Evolutionary conservation across 257 asterid species (phyloP).

Genomic region (Apocynum venetum): DNA sequence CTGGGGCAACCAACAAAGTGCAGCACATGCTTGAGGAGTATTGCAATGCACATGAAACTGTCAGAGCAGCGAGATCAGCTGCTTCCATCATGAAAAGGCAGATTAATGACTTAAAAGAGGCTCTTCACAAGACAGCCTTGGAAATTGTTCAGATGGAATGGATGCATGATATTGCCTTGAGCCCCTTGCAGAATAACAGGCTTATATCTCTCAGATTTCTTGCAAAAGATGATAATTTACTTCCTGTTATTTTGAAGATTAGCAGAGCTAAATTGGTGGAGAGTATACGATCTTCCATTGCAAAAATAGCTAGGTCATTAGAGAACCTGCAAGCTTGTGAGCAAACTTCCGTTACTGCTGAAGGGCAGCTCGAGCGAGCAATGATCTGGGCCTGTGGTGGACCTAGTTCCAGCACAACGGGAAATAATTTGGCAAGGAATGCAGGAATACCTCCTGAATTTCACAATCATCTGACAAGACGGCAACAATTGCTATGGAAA

Average conservation of each 20-base stretch:
- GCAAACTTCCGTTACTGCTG: slow-evolving; percentile 73
- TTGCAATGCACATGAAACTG: slow-evolving; percentile 84
- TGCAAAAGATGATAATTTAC: slow-evolving; percentile 47
- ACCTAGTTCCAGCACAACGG: slow-evolving; percentile 57
- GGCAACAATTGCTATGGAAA: slow-evolving; percentile 68
- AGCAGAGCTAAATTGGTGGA: slow-evolving; percentile 77
- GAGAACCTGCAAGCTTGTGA: slow-evolving; percentile 81
- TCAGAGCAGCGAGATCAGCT: slow-evolving; percentile 81
- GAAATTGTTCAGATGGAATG: slow-evolving; percentile 89
- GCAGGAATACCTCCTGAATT: slow-evolving; percentile 86
- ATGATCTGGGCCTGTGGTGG: slow-evolving; percentile 99
- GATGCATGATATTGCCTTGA: slow-evolving; percentile 63
- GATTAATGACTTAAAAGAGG: slow-evolving; percentile 70
- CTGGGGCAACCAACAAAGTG: slow-evolving; percentile 44
- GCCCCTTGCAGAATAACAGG: slow-evolving; percentile 57
- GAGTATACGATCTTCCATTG: slow-evolving; percentile 60
- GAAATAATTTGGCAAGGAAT: slow-evolving; percentile 54
- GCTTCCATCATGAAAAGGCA: slow-evolving; percentile 77
- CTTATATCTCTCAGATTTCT: slow-evolving; percentile 58
- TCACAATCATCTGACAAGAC: slow-evolving; percentile 70
- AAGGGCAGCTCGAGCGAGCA: slow-evolving; percentile 99
- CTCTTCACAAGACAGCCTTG: slow-evolving; percentile 69
- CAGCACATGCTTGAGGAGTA: slow-evolving; percentile 82
- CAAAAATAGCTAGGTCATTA: slow-evolving; percentile 65
- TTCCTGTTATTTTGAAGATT: slow-evolving; percentile 60